Evolutionary conservation across 495 filamentous ascomycete species (phyloP).

Genomic region (Neurospora cerealis): DNA sequence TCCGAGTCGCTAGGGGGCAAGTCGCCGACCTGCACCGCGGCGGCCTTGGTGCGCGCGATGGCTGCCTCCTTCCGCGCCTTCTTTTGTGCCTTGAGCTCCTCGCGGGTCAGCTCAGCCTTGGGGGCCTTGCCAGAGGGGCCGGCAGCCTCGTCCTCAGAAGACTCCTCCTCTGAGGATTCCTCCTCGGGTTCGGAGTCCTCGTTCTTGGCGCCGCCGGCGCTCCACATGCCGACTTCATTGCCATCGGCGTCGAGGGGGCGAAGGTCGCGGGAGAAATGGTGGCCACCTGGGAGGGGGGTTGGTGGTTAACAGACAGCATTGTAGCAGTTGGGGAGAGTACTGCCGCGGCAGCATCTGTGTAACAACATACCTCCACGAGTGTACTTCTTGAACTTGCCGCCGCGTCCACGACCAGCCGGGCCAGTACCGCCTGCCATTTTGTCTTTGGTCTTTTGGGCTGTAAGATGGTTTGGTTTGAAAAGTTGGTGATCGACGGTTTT

Average conservation of each 20-base stretch:
- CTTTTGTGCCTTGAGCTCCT: slow-evolving; percentile 76
- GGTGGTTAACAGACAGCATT: neutral
- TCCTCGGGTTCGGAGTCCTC: slow-evolving; percentile 26
- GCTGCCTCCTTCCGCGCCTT: slow-evolving; percentile 91
- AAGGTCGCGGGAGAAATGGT: slow-evolving; percentile 86
- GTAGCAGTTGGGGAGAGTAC: neutral
- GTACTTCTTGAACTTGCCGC: slow-evolving; percentile 90
- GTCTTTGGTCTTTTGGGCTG: slow-evolving; percentile 4
- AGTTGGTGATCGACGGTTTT: slow-evolving; percentile 5
- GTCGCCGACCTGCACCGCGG: slow-evolving; percentile 66
- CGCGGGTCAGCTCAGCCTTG: slow-evolving; percentile 54
- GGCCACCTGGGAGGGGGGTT: slow-evolving; percentile 55
- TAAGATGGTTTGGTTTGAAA: neutral
- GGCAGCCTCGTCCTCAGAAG: slow-evolving; percentile 20
- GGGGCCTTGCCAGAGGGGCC: slow-evolving; percentile 27
- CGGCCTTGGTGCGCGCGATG: slow-evolving; percentile 53
- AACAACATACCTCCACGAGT: slow-evolving; percentile 68
- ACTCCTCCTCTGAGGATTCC: slow-evolving; percentile 33
- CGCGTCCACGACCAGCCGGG: slow-evolving; percentile 55
- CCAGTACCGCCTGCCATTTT: slow-evolving; percentile 53
- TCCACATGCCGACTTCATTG: slow-evolving; percentile 68
- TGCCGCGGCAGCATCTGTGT: neutral
- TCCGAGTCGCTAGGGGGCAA: slow-evolving; percentile 62
- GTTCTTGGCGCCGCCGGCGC: slow-evolving; percentile 29
- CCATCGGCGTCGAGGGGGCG: slow-evolving; percentile 79